These are phyloP conservation scores for Colletotrichum noveboracense DNA, from an alignment of 2,329 filamentous ascomycete species.

Conservation along the genomic window DNA sequence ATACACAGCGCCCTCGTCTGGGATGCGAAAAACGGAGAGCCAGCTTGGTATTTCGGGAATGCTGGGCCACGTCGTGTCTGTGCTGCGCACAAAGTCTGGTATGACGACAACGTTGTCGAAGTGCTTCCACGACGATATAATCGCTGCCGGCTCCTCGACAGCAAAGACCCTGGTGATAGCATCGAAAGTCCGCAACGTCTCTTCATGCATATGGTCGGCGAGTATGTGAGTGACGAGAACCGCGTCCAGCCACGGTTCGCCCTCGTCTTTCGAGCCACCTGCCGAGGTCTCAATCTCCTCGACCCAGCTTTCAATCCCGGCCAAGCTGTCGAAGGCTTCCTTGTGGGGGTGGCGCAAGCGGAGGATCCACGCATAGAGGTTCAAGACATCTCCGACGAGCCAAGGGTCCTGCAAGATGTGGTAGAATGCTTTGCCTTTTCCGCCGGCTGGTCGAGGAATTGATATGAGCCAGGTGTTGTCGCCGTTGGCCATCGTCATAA, in stretches of 20 bases:
- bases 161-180: neutral
- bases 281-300: neutral
- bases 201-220: neutral
- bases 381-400: conserved; percentile 28
- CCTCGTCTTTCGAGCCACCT: neutral
- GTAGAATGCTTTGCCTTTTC: conserved; percentile 29
- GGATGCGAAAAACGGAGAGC: neutral
- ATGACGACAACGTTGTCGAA: neutral
- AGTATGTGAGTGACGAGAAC: neutral
- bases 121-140: neutral
- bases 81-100: neutral
- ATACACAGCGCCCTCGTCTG: neutral
- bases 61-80: neutral
- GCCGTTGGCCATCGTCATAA: conserved; percentile 37
- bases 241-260: neutral
- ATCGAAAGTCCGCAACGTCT: neutral
- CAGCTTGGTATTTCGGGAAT: neutral
- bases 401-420: conserved; percentile 39
- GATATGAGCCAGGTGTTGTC: conserved; percentile 40
- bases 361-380: neutral
- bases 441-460: conserved; percentile 30
- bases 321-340: neutral
- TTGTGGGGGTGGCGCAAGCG: neutral
- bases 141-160: neutral
- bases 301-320: neutral